Evolutionary conservation across 2,329 filamentous ascomycete species (phyloP), one percentile per base, ranked within the genome.

Genomic region (Colletotrichum cordylinicola): DNA sequence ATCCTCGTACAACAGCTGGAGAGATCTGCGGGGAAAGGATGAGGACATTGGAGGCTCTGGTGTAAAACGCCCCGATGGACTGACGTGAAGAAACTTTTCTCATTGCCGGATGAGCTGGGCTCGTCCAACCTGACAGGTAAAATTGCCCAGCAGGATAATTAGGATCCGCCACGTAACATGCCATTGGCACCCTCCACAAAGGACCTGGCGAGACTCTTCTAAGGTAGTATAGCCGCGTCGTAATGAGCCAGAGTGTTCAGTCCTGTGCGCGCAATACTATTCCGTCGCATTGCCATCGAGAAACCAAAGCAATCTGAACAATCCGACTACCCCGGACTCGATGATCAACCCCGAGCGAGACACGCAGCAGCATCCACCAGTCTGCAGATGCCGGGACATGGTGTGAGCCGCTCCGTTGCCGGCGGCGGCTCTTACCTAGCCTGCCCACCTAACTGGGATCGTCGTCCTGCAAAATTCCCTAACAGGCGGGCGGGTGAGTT

Each of bases 391-490:
- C 62, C 31, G 31, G 24, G 24, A 52, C 43, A 58, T 58, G 67
- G 43, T 58, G 37, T 71, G 67, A 48, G 68, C 72, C 37, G 60
- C 61, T 74, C 68, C 68, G 72, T 58, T 74, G 67, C 72, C 60
- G 61, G 68, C 52, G 55, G 55, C 68, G 67, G 67, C 72, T 71
- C 72, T 60, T 9, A 56, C 43, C 58, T 74, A 74, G 72, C 68
- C 35, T 52, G 52, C 60, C 62, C 67, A 29, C 29, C 21, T 24
- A 27, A 60, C 52, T 60, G 61, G 72, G 29, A 74, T 58, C 33
- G 21, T 48, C 52, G 15, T 18, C 18, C 29, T 31, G 56, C 37
- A 43, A 33, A 21, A 21, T 24, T 27, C 16, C 31, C 56, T 31
- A 31, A 65, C 64, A 33, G 55, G 15, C 64, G 21, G 6, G 31